Evolutionary conservation across 169 alveolate genomes (phyloP).

Genomic region (Plasmodium knowlesi): DNA sequence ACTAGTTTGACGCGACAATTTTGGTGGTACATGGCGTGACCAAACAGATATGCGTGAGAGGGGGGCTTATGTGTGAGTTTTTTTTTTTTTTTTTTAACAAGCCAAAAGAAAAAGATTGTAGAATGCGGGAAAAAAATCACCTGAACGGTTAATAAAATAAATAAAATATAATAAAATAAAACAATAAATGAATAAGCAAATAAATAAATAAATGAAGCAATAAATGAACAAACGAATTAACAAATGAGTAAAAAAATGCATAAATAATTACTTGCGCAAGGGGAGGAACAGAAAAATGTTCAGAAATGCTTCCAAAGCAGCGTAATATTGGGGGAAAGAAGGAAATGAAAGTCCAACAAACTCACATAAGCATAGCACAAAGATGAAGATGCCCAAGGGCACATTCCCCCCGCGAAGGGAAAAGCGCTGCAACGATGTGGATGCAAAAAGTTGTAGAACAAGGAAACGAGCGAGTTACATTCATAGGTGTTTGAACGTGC

Average conservation of each 20-base stretch:
- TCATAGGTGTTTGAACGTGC: constrained; percentile 45
- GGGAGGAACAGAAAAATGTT: constrained; percentile 1
- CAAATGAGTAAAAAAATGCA: background rate
- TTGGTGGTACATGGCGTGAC: background rate
- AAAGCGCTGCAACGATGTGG: background rate
- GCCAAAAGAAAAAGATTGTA: background rate
- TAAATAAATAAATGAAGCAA: background rate
- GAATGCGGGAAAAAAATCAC: background rate
- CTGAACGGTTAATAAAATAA: background rate
- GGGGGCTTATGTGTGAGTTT: background rate
- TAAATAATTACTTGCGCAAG: background rate
- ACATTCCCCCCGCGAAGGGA: background rate
- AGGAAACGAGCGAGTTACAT: constrained; percentile 21
- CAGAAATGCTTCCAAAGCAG: background rate
- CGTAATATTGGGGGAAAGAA: background rate
- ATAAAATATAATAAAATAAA: background rate
- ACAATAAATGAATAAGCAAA: background rate
- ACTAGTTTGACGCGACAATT: background rate
- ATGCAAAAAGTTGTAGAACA: constrained; percentile 15
- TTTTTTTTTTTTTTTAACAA: constrained; percentile 10
- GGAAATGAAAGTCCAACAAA: background rate
- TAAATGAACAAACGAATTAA: background rate
- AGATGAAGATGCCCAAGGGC: constrained; percentile 16
- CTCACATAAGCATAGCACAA: background rate
- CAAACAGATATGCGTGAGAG: background rate